These are phyloP conservation scores for Lodderomyces elongisporus DNA, from an alignment of 1,139 yeast genomes.

Conservation along the genomic window DNA sequence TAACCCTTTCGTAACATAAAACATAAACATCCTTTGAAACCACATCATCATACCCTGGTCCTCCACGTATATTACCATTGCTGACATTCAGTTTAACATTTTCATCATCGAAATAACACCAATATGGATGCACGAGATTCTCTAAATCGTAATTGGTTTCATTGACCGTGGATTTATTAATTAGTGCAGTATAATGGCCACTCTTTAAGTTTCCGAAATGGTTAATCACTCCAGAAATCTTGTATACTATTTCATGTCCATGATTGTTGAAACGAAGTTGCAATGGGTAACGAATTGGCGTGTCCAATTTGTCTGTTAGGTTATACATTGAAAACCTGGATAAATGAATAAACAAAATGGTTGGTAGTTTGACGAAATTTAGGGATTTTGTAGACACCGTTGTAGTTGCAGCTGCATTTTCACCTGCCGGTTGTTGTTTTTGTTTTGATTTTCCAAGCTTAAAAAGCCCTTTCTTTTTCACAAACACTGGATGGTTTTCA, in stretches of 20 bases:
- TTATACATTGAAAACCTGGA: constrained; percentile 55
- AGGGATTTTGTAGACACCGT: constrained; percentile 42
- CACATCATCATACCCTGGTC: constrained; percentile 26
- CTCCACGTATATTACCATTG: constrained; percentile 36
- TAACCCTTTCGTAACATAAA: constrained; percentile 54
- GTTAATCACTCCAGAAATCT: constrained; percentile 57
- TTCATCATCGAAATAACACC: constrained; percentile 78
- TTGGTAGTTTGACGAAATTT: constrained; percentile 60
- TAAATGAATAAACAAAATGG: constrained; percentile 58
- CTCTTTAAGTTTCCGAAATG: constrained; percentile 68
- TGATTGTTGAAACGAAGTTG: constrained; percentile 43
- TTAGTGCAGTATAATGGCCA: constrained; percentile 71
- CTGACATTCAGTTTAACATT: constrained; percentile 43
- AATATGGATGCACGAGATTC: constrained; percentile 27
- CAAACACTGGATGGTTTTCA: constrained; percentile 38
- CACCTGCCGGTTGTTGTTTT: constrained; percentile 8
- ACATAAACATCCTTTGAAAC: constrained; percentile 65
- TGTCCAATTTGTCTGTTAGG: constrained; percentile 51
- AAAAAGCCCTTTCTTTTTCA: constrained; percentile 31
- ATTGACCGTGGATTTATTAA: constrained; percentile 43
- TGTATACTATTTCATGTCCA: constrained; percentile 43
- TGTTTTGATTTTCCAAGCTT: constrained; percentile 26
- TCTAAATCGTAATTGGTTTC: constrained; percentile 20
- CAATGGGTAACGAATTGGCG: constrained; percentile 50
- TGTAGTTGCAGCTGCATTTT: constrained; percentile 12